Evolutionary conservation across 768 basidiomycete genomes (phyloP).

Genomic region (Tephrocybe sp.): DNA sequence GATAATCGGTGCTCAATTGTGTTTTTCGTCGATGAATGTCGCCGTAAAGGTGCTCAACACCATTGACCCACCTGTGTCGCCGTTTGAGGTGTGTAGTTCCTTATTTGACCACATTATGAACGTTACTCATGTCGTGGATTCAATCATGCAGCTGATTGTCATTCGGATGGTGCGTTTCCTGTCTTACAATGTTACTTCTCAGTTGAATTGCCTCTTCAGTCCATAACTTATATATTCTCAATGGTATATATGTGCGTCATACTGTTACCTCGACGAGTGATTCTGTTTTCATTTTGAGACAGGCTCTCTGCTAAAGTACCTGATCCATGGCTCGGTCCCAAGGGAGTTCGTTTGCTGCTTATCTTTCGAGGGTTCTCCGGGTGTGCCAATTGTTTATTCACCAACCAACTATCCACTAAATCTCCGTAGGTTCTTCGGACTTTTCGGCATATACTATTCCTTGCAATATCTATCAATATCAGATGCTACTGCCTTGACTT

Average conservation of each 20-base stretch:
- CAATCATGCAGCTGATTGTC: constrained; percentile 41
- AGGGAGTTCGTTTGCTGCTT: constrained; percentile 60
- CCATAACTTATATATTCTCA: constrained; percentile 52
- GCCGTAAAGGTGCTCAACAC: constrained; percentile 60
- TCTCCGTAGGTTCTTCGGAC: constrained; percentile 55
- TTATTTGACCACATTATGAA: background rate
- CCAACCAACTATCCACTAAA: background rate
- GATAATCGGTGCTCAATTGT: constrained; percentile 56
- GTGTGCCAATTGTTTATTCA: constrained; percentile 28
- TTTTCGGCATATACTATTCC: constrained; percentile 58
- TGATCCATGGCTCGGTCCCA: constrained; percentile 69
- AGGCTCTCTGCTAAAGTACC: constrained; percentile 39
- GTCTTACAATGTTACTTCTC: background rate
- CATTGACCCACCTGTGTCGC: constrained; percentile 49
- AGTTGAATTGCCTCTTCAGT: constrained; percentile 27
- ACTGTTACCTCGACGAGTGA: background rate
- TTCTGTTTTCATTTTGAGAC: constrained; percentile 6
- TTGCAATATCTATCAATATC: constrained; percentile 75
- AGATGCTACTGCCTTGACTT: constrained; percentile 76
- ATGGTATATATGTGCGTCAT: constrained; percentile 46
- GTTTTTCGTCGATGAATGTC: constrained; percentile 59
- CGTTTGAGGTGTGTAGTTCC: constrained; percentile 44
- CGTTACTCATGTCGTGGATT: constrained; percentile 1
- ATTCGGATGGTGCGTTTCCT: constrained; percentile 53
- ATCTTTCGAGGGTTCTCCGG: constrained; percentile 63